These are phyloP conservation scores for Euphorbia corollata DNA, from an alignment of 441 rosid species.

Conservation along the genomic window DNA sequence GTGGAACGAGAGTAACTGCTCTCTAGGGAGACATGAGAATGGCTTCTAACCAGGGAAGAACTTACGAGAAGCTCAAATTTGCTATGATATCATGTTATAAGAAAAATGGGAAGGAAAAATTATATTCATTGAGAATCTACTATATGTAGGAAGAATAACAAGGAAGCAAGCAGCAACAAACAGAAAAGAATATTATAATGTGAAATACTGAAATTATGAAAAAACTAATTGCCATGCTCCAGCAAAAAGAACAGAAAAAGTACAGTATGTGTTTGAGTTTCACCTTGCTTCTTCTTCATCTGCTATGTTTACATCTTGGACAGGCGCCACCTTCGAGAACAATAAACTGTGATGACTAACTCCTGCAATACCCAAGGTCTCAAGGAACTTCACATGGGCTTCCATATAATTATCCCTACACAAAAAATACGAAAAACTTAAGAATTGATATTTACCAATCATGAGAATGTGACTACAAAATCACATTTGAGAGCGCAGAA, in stretches of 20 bases:
- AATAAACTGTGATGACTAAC: slow-evolving; percentile 92
- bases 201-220: not conserved
- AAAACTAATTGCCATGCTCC: not conserved
- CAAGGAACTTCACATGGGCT: slow-evolving; percentile 56
- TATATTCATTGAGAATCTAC: not conserved
- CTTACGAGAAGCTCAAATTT: not conserved
- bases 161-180: not conserved
- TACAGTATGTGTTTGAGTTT: slow-evolving; percentile 10
- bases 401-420: slow-evolving; percentile 58
- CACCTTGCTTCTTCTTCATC: slow-evolving; percentile 58
- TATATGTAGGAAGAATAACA: slow-evolving; percentile 4
- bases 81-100: not conserved
- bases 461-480: not conserved
- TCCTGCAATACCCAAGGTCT: slow-evolving; percentile 80
- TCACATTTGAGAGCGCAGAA: not conserved
- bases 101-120: not conserved
- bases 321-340: slow-evolving; percentile 75
- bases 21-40: not conserved
- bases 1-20: not conserved
- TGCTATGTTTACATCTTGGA: slow-evolving; percentile 52
- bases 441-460: not conserved
- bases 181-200: not conserved
- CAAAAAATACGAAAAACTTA: not conserved
- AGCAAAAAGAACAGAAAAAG: not conserved
- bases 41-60: not conserved